Base-by-base conservation (phyloP, 2,329 filamentous ascomycete genomes). In the Hysterium pulicare region DNA sequence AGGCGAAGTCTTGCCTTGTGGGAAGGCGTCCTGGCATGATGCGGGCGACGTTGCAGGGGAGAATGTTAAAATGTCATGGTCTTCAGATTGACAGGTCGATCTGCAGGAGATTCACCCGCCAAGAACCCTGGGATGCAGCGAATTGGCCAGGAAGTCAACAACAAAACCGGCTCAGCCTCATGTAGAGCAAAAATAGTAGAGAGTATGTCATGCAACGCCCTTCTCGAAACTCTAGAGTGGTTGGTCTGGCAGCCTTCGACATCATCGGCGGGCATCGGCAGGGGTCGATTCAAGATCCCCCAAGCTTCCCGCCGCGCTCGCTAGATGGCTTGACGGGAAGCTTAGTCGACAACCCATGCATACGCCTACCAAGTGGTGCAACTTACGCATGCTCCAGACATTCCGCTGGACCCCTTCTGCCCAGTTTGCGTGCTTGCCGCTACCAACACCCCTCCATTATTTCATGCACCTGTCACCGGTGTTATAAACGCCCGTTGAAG, bases 21-120 rank as follows among this genome's bases (percentile, higher is more conserved):
- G 73, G 73, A 34, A 74, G 60, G 41, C 70, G 69, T 40, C 69
- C 64, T 36, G 66, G 66, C 68, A 70, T 70, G 30, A 45, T 50
- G 55, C 41, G 30, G 42, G 11, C 33, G 40, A 20, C 44, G 51
- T 47, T 49, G 44, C 44, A 41, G 32, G 4, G 11, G 21, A 15
- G 16, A 16, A 34, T 34, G 11, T 10, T 34, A 13, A 50, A 32
- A 32, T 16, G 16, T 31, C 4, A 9, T 8, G 16, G 28, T 16
- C 28, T 3, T 31, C 28, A n/a, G 13, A n/a, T 16, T 31, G 28
- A 31, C 5, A 16, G 13, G 35, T 15, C 20, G 35, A 26, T 26
- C 35, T 38, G 17, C 33, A 16, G 33, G 16, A 24, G 13, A 23
- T 13, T 17, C 21, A 23, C 4, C n/a, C 32, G 13, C 7, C 21